Percentiles rank a stretch among this genome's conserved stretches.
Conservation (phyloP, 2,329 filamentous ascomycete species). For the Calonectria pseudoreteaudii region DNA sequence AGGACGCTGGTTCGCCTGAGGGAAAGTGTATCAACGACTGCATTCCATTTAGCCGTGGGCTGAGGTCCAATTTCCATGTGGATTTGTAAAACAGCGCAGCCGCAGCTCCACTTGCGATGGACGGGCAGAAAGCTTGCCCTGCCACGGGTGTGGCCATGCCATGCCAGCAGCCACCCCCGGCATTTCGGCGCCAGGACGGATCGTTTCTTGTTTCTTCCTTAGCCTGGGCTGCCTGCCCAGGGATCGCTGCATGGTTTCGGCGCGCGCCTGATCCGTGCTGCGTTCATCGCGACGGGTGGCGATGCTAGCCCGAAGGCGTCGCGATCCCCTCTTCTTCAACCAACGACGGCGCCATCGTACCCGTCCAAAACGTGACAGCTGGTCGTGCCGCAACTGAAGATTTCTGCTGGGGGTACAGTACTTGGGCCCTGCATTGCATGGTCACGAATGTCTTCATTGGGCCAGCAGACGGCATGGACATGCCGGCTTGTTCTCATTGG, state of each 20-base stretch:
- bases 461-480: neutral
- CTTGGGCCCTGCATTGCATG: neutral
- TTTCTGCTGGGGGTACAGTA: too few relatives aligned
- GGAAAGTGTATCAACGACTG: neutral
- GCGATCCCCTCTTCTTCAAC: neutral
- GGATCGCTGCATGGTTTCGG: neutral
- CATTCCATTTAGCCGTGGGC: neutral
- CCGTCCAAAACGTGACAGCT: neutral
- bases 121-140: slow-evolving; percentile 2
- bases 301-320: neutral
- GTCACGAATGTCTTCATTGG: neutral
- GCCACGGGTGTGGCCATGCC: neutral
- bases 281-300: neutral
- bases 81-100: neutral
- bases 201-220: neutral
- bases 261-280: neutral
- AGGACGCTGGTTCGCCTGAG: neutral
- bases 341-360: neutral
- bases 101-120: neutral
- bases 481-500: neutral
- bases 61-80: neutral
- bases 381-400: neutral
- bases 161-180: neutral
- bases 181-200: neutral
- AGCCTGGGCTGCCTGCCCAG: neutral